phyloP scores from a whole-genome alignment of 163 green algal genomes.

The Scenedesmus sp. region DNA sequence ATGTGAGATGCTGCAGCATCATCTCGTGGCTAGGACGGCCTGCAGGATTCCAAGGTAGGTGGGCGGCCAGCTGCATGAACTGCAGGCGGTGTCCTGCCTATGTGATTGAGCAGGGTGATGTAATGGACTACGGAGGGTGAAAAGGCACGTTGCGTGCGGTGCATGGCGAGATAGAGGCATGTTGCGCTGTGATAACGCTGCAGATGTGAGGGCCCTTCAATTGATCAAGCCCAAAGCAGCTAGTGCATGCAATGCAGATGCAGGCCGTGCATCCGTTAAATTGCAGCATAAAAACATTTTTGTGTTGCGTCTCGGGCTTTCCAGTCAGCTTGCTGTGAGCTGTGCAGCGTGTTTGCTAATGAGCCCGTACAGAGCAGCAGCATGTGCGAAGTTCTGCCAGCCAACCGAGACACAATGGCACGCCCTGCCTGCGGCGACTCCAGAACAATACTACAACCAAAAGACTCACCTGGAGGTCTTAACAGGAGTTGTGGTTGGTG shows the following conservation, averaged over 20 bases:
- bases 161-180: neutral
- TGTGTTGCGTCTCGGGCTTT: neutral
- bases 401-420: neutral
- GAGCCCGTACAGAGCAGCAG: neutral
- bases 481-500: neutral
- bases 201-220: neutral
- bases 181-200: neutral
- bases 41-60: neutral
- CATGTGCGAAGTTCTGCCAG: constrained; percentile 3
- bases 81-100: neutral
- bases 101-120: neutral
- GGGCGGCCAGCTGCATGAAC: neutral
- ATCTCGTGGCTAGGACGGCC: neutral
- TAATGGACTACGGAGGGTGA: neutral
- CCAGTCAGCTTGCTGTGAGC: neutral
- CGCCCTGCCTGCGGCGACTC: neutral
- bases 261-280: neutral
- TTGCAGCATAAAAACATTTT: neutral
- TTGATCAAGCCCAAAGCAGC: neutral
- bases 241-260: neutral
- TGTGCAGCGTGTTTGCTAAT: neutral
- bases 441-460: neutral
- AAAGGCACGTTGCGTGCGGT: neutral
- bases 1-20: neutral
- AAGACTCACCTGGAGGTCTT: neutral